Conservation (phyloP, 345 rosid species). For the Microcos paniculata region DNA sequence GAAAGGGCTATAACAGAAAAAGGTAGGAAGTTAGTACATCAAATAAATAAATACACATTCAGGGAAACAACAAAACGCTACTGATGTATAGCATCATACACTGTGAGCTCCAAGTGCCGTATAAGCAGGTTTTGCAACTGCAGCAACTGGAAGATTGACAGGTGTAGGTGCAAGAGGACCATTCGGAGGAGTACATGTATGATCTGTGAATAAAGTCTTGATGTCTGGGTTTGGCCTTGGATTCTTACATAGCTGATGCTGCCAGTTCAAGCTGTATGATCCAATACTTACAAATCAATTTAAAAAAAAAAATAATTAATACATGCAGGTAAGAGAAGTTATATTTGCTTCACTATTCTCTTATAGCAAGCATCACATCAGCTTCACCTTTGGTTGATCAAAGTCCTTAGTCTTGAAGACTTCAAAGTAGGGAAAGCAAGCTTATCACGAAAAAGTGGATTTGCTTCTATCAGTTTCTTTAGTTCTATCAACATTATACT, state of each 20-base stretch:
- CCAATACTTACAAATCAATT: slow-evolving; percentile 7
- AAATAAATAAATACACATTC: background rate
- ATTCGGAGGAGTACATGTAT: slow-evolving; percentile 62
- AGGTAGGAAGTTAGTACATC: slow-evolving; percentile 1
- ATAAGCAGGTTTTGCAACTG: slow-evolving; percentile 56
- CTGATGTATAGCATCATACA: slow-evolving; percentile 36
- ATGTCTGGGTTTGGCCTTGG: slow-evolving; percentile 87
- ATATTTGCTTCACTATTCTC: background rate
- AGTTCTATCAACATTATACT: slow-evolving; percentile 68
- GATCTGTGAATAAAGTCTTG: slow-evolving; percentile 76
- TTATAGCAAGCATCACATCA: background rate
- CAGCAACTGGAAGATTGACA: slow-evolving; percentile 56
- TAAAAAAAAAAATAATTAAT: background rate
- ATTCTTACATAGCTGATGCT: slow-evolving; percentile 86
- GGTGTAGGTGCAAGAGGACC: slow-evolving; percentile 69
- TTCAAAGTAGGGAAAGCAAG: slow-evolving; percentile 63
- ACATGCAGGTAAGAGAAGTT: background rate
- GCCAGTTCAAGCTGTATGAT: slow-evolving; percentile 79
- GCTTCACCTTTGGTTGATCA: slow-evolving; percentile 71
- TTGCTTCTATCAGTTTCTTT: slow-evolving; percentile 72
- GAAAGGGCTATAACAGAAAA: slow-evolving; percentile 51
- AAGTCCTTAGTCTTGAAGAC: slow-evolving; percentile 68
- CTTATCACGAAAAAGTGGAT: slow-evolving; percentile 74
- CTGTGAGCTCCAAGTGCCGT: slow-evolving; percentile 55
- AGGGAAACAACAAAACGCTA: background rate